phyloP scores from a whole-genome alignment of 169 alveolate species.

The Blepharisma undulans region DNA sequence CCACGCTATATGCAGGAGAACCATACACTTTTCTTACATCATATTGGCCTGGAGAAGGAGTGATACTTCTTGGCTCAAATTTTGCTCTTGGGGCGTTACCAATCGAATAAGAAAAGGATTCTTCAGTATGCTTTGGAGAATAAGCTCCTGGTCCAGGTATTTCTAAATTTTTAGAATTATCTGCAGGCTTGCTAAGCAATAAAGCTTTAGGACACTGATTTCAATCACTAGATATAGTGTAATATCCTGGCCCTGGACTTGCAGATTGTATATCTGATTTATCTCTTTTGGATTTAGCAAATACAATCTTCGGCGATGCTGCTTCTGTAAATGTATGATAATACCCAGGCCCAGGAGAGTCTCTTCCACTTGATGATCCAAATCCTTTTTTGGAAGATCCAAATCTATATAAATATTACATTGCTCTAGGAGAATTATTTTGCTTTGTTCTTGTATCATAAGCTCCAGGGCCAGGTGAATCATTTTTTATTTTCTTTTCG shows the following conservation, averaged over 20 bases:
- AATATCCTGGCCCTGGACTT: constrained; percentile 14
- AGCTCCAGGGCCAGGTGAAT: constrained; percentile 10
- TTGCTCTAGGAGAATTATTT: constrained; percentile 6
- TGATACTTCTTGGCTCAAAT: not conserved
- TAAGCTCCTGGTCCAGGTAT: constrained; percentile 24
- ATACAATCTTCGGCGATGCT: not conserved
- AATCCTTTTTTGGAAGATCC: constrained; percentile 6
- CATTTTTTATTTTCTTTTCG: not conserved
- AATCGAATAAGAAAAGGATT: not conserved
- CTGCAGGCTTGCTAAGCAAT: not conserved
- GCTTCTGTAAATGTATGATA: not conserved
- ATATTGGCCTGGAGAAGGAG: not conserved
- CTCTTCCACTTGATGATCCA: not conserved
- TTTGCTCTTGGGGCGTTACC: not conserved
- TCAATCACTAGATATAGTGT: not conserved
- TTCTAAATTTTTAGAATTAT: not conserved
- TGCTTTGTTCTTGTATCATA: not conserved
- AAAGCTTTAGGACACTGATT: not conserved
- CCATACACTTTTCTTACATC: not conserved
- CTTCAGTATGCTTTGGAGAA: not conserved
- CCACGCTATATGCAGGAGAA: not conserved
- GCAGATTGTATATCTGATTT: not conserved
- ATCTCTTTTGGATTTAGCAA: not conserved
- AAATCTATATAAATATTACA: not conserved
- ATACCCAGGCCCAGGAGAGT: constrained; percentile 5